A percentile compares a stretch with the other conserved stretches of the same genome.
Conservation (phyloP, 192 early-diverging fungal genomes). For the Phlyctochytrium planicorne region DNA sequence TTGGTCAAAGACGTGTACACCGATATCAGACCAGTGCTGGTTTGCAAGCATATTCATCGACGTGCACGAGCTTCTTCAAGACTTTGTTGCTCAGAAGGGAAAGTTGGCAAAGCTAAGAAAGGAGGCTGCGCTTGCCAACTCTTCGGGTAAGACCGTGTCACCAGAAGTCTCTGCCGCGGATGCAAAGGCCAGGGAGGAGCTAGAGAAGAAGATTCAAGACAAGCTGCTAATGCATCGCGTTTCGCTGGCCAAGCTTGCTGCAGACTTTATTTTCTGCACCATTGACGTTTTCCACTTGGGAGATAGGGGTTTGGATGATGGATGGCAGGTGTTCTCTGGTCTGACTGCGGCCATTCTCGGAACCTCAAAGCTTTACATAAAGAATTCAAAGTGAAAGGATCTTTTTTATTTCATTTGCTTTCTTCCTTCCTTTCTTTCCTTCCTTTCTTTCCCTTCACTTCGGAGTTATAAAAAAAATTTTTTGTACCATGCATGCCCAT, state of each 20-base stretch:
- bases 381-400: not conserved
- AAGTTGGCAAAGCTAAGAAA: slow-evolving; percentile 14
- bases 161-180: not conserved
- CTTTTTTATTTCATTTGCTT: too few relatives aligned
- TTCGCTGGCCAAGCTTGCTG: slow-evolving; percentile 62
- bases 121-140: not conserved
- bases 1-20: slow-evolving; percentile 54
- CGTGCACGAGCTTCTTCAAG: slow-evolving; percentile 51
- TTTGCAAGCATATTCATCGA: slow-evolving; percentile 70
- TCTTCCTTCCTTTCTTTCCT: too few relatives aligned
- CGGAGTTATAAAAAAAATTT: too few relatives aligned
- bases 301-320: slow-evolving; percentile 35
- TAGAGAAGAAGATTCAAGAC: slow-evolving; percentile 16
- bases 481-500: too few relatives aligned
- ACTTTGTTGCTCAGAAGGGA: slow-evolving; percentile 24
- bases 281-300: slow-evolving; percentile 43
- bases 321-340: slow-evolving; percentile 44
- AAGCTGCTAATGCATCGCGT: slow-evolving; percentile 54
- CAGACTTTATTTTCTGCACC: slow-evolving; percentile 75
- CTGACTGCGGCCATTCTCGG: slow-evolving; percentile 44
- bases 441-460: too few relatives aligned
- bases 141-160: not conserved
- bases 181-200: not conserved
- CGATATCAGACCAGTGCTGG: slow-evolving; percentile 68
- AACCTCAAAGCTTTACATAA: slow-evolving; percentile 46